Conservation (phyloP, 257 asterid species). For the Eustoma russellianum region DNA sequence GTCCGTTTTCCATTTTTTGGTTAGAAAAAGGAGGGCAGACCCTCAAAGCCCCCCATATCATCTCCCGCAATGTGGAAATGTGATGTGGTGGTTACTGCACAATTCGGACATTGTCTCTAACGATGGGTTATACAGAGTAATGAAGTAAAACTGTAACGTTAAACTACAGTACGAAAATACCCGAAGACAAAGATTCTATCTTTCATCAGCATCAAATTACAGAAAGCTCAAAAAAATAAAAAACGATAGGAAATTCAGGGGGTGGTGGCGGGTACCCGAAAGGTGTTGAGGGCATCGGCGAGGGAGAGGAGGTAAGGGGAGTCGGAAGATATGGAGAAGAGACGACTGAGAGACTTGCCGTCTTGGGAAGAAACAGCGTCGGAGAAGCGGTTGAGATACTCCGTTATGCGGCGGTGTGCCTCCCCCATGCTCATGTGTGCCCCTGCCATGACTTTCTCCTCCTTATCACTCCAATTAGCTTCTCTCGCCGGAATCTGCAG, state of each 20-base stretch:
- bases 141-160: too few species aligned
- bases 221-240: background rate
- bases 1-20: too few species aligned
- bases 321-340: slow-evolving; percentile 65
- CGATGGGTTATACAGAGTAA: too few species aligned
- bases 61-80: too few species aligned
- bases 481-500: too few species aligned
- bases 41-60: too few species aligned
- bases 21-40: too few species aligned
- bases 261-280: slow-evolving; percentile 42
- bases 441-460: slow-evolving; percentile 19
- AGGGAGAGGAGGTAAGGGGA: slow-evolving; percentile 53
- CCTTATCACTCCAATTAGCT: background rate
- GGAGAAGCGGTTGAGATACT: slow-evolving; percentile 64
- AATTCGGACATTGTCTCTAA: too few species aligned
- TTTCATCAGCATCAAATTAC: too few species aligned
- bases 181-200: too few species aligned
- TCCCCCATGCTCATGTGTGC: slow-evolving; percentile 84
- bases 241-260: background rate
- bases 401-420: slow-evolving; percentile 69
- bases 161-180: too few species aligned
- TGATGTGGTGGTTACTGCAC: too few species aligned
- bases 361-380: slow-evolving; percentile 75
- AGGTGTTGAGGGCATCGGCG: slow-evolving; percentile 75
- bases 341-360: slow-evolving; percentile 57